These are phyloP conservation scores for Microbotryum violaceum DNA, from an alignment of 1,284 basidiomycete genomes.

Conservation along the genomic window DNA sequence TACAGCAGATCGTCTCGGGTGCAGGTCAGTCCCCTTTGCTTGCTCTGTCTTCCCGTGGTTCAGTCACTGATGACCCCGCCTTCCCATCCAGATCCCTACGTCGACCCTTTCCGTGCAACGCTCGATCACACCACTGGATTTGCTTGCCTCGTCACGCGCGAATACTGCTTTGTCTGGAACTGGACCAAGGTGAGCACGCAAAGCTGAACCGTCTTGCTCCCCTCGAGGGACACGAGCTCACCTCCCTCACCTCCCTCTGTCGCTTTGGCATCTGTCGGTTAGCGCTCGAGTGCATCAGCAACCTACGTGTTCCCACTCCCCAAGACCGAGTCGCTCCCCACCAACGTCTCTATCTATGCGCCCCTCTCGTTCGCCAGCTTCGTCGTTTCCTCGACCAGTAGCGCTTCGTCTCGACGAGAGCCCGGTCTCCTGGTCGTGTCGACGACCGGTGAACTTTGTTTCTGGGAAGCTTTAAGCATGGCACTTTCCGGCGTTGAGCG, in stretches of 20 bases:
- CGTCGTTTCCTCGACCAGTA: slow-evolving; percentile 34
- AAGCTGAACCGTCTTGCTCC: neutral
- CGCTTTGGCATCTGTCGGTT: neutral
- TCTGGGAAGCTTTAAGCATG: slow-evolving; percentile 43
- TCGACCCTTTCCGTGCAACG: slow-evolving; percentile 38
- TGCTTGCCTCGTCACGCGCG: slow-evolving; percentile 40
- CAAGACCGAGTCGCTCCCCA: slow-evolving; percentile 38
- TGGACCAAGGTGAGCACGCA: slow-evolving; percentile 38
- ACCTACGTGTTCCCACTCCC: slow-evolving; percentile 37
- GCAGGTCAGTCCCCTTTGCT: slow-evolving; percentile 8
- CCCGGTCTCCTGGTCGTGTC: slow-evolving; percentile 44
- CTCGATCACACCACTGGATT: slow-evolving; percentile 42
- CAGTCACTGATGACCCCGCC: neutral
- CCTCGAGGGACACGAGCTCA: neutral
- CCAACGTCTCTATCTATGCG: slow-evolving; percentile 37
- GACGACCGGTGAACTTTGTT: slow-evolving; percentile 41
- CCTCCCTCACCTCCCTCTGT: neutral
- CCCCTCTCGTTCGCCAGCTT: slow-evolving; percentile 33
- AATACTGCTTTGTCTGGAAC: slow-evolving; percentile 43
- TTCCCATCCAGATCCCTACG: slow-evolving; percentile 38
- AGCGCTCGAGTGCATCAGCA: slow-evolving; percentile 18
- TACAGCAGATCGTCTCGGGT: slow-evolving; percentile 12
- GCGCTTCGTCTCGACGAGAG: slow-evolving; percentile 39
- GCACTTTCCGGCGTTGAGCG: slow-evolving; percentile 40
- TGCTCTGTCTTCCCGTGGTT: neutral